A percentile compares a stretch with the other conserved stretches of the same genome.
phyloP scores from a whole-genome alignment of 2,329 filamentous ascomycete genomes.

The Ramichloridium luteum region DNA sequence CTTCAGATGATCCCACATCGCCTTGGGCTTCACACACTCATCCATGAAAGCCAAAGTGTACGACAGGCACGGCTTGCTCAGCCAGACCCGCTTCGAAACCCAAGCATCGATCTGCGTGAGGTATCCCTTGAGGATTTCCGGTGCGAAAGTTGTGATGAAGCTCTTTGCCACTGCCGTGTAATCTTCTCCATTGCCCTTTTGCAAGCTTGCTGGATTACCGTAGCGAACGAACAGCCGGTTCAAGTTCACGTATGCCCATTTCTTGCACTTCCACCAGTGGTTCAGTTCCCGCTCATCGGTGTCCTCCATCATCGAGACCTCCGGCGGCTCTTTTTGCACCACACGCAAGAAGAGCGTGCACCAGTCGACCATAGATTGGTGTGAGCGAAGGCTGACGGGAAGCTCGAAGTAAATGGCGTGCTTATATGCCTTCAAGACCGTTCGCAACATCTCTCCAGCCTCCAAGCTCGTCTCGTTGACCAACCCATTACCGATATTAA shows the following conservation, averaged over 20 bases:
- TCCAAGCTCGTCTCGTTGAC: slow-evolving; percentile 86
- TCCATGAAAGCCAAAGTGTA: slow-evolving; percentile 93
- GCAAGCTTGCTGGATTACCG: slow-evolving; percentile 68
- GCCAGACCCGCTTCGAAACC: slow-evolving; percentile 87
- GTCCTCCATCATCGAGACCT: slow-evolving; percentile 66
- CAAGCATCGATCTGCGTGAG: slow-evolving; percentile 92
- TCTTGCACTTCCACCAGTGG: slow-evolving; percentile 99
- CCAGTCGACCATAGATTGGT: slow-evolving; percentile 82
- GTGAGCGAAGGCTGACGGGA: slow-evolving; percentile 61
- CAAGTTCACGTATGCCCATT: slow-evolving; percentile 96
- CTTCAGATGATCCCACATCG: slow-evolving; percentile 91
- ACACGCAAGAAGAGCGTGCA: slow-evolving; percentile 89
- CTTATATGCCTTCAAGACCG: slow-evolving; percentile 93
- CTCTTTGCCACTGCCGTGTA: slow-evolving; percentile 75
- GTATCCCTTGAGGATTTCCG: slow-evolving; percentile 92
- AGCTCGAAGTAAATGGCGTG: slow-evolving; percentile 94
- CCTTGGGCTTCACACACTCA: slow-evolving; percentile 92
- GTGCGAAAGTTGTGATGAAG: slow-evolving; percentile 83
- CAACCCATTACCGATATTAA: slow-evolving; percentile 76
- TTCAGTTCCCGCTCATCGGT: slow-evolving; percentile 78
- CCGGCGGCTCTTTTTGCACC: slow-evolving; percentile 71
- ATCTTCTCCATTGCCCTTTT: slow-evolving; percentile 61
- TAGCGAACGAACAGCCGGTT: slow-evolving; percentile 92
- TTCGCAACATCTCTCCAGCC: slow-evolving; percentile 90
- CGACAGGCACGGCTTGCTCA: slow-evolving; percentile 85